Base-by-base conservation (phyloP, 202 grass and related monocot genomes). In the Cymbopogon flexuosus region DNA sequence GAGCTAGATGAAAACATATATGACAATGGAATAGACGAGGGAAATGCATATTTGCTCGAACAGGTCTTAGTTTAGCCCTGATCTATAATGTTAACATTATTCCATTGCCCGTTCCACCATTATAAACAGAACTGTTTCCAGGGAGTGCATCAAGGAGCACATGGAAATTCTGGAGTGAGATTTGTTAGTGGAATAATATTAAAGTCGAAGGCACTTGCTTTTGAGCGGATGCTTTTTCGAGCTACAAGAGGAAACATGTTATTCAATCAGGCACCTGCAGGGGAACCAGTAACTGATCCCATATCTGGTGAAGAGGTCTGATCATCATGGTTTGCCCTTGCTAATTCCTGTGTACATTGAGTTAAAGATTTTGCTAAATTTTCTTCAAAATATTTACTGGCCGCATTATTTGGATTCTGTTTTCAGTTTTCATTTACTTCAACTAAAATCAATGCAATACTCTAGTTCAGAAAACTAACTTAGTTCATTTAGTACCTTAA, bases 141-240 rank as follows among this genome's bases (percentile, higher is more conserved):
- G 92, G 90, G 90, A 72, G 9, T 84, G 61, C 87, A 87, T 57
- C 87, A 79, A 79, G 83, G 87, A 71, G 52, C 85, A 73, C 83
- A 76, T 39, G 90, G 81, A 76, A 86, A 85, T 84, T 88, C 96
- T 85, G 92, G 96, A 59, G 86, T 96, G 76, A 96, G 87, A 89
- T 99, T 99, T 78, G 90, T 99, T 69, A 91, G 92, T 85, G 96
- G 96, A 49, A 96, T 99, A 78, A 90, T 99, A 85, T 83, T 87
- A 14, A 89, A 94, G 75, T 91, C 85, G 18, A 99, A 99, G 85
- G 96, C 86, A 91, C 80, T 99, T 77, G 79, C 72, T 79, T 99
- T 99, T 93, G 96, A 99, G 68, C 89, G 85, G 84, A 99, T 99
- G 96, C 87, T 99, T 83, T 99, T 99, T 83, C 89, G 96, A 87